phyloP scores from a whole-genome alignment of 768 basidiomycete genomes.

The Sistotremastrum suecicum region DNA sequence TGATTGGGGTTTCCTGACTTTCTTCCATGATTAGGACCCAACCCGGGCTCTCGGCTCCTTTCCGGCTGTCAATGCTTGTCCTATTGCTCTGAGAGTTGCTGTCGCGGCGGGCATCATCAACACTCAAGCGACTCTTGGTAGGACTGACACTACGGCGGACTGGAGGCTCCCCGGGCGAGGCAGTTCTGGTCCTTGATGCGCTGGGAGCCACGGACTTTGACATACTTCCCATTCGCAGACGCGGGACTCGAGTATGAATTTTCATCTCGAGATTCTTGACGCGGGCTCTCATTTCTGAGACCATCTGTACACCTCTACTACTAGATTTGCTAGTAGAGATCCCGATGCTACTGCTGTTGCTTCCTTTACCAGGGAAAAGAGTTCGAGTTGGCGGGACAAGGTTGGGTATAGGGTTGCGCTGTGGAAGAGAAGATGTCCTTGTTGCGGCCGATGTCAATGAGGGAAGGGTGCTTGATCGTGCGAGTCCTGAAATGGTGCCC shows the following conservation, averaged over 20 bases:
- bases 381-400: constrained; percentile 19
- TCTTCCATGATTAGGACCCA: constrained; percentile 90
- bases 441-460: constrained; percentile 34
- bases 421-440: constrained; percentile 27
- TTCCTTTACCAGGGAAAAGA: constrained; percentile 22
- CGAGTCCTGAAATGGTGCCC: constrained; percentile 31
- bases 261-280: constrained; percentile 75
- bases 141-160: not conserved
- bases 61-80: constrained; percentile 1
- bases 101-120: not conserved
- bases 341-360: constrained; percentile 19
- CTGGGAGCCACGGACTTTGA: constrained; percentile 23
- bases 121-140: not conserved
- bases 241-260: constrained; percentile 76
- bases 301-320: constrained; percentile 84
- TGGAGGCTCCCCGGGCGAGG: not conserved
- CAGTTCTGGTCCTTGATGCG: not conserved
- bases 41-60: constrained; percentile 21
- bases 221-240: constrained; percentile 69
- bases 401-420: constrained; percentile 17
- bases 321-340: constrained; percentile 33
- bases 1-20: too few species aligned
- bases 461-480: constrained; percentile 45
- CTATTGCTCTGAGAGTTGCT: not conserved
- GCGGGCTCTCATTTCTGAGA: constrained; percentile 79